Conservation (phyloP, 257 asterid genomes). For the Nicotiana undulata region DNA sequence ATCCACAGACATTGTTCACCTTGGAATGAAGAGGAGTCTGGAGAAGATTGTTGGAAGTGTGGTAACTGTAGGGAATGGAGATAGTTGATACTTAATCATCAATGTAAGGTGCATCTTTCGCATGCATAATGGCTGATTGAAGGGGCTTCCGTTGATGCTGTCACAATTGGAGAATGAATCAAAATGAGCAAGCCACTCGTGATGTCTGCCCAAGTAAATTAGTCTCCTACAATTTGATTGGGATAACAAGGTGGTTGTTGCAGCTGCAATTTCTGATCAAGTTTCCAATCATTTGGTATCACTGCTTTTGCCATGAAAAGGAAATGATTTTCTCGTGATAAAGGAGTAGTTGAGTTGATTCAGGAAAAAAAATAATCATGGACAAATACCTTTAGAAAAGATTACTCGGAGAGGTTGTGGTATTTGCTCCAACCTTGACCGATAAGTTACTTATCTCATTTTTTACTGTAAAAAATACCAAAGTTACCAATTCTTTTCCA, state of each 20-base stretch:
- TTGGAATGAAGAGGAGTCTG: conserved; percentile 43
- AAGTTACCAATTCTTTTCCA: background rate
- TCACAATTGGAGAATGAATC: background rate
- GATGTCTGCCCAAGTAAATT: background rate
- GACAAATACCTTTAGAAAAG: background rate
- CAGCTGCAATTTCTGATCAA: background rate
- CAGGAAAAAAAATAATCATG: background rate
- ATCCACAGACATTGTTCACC: conserved; percentile 70
- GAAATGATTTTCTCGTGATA: background rate
- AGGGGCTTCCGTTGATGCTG: background rate
- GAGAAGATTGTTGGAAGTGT: conserved; percentile 59
- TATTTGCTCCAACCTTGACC: background rate
- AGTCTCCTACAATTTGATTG: background rate
- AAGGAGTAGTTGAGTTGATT: background rate
- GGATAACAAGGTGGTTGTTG: background rate
- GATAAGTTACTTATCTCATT: background rate
- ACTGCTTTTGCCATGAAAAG: background rate
- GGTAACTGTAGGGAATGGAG: conserved; percentile 71
- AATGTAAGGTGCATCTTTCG: background rate
- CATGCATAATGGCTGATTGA: background rate
- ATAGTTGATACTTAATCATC: conserved; percentile 10
- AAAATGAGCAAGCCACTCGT: background rate
- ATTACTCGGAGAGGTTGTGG: background rate
- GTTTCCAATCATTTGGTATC: background rate
- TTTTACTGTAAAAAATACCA: background rate